A percentile compares a stretch with the other conserved stretches of the same genome.
Conservation (phyloP, 108 stramenopile species). For the Skeletonema potamos region DNA sequence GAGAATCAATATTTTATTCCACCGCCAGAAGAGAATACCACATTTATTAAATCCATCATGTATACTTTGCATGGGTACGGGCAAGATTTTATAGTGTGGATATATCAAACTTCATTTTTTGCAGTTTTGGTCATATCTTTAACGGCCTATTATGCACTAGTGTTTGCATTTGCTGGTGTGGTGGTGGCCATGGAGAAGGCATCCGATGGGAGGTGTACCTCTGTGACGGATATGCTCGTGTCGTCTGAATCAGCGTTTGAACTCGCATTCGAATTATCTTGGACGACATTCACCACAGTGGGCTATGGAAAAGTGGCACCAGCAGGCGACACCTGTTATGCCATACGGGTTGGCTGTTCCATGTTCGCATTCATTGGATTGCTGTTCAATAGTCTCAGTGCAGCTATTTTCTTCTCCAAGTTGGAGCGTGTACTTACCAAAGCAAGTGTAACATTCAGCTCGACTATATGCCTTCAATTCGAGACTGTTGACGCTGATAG, state of each 20-base stretch:
- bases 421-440: slow-evolving; percentile 20
- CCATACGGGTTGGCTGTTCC: slow-evolving; percentile 17
- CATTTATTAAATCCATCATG: not conserved
- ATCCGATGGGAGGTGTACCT: slow-evolving; percentile 17
- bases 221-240: slow-evolving; percentile 1
- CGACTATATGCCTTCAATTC: slow-evolving; percentile 26
- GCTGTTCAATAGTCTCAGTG: slow-evolving; percentile 31
- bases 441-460: slow-evolving; percentile 27
- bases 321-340: slow-evolving; percentile 12
- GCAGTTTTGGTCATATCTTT: slow-evolving; percentile 8
- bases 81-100: slow-evolving; percentile 26
- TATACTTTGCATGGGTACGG: slow-evolving; percentile 10
- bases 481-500: not conserved
- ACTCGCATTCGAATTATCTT: slow-evolving; percentile 31
- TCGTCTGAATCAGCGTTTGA: slow-evolving; percentile 7
- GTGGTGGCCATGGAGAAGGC: slow-evolving; percentile 6
- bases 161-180: slow-evolving; percentile 18
- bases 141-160: slow-evolving; percentile 11
- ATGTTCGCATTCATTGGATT: slow-evolving; percentile 39
- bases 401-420: slow-evolving; percentile 31
- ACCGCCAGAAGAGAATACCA: slow-evolving; percentile 15
- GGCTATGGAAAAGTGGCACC: slow-evolving; percentile 31
- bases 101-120: slow-evolving; percentile 29
- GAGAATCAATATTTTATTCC: slow-evolving; percentile 31
- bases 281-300: slow-evolving; percentile 46